Conservation (phyloP, 2,329 filamentous ascomycete genomes). For the Orbilia oligospora region DNA sequence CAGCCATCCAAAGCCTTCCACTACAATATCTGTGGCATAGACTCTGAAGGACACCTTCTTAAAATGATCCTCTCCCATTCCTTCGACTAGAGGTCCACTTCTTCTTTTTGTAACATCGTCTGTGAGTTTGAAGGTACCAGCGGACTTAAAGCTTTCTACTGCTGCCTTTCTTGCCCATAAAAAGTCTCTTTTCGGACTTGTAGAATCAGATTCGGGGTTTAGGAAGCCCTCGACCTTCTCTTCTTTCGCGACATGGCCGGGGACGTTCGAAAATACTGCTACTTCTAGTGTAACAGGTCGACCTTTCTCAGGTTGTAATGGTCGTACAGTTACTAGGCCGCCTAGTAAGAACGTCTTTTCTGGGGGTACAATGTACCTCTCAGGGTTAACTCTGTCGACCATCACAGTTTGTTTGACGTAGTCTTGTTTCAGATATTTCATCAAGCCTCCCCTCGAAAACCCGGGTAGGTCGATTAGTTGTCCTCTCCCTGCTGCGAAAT, state of each 20-base stretch:
- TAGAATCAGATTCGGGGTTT: neutral
- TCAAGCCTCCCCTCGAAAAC: constrained; percentile 59
- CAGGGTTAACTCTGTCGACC: constrained; percentile 80
- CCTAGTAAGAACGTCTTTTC: constrained; percentile 86
- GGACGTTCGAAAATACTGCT: constrained; percentile 80
- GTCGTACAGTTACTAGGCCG: constrained; percentile 89
- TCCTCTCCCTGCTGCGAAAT: constrained; percentile 81
- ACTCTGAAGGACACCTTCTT: constrained; percentile 85
- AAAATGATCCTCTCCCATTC: constrained; percentile 75
- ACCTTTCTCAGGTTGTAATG: constrained; percentile 71
- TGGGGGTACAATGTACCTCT: constrained; percentile 80
- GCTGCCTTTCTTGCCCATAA: constrained; percentile 33
- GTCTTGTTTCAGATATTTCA: constrained; percentile 61
- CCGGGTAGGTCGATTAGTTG: constrained; percentile 93
- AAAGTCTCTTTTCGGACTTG: neutral
- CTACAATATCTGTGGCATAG: constrained; percentile 83
- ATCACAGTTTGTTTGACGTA: constrained; percentile 75
- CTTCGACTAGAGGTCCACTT: constrained; percentile 74
- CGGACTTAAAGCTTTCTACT: constrained; percentile 68
- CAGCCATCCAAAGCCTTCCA: constrained; percentile 94
- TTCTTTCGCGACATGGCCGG: constrained; percentile 82
- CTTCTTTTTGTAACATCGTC: constrained; percentile 87
- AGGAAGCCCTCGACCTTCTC: constrained; percentile 75
- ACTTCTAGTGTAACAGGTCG: constrained; percentile 38
- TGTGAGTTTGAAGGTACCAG: constrained; percentile 80